Evolutionary conservation across 495 filamentous ascomycete species (phyloP).

Genomic region (Penicillium chermesinum): DNA sequence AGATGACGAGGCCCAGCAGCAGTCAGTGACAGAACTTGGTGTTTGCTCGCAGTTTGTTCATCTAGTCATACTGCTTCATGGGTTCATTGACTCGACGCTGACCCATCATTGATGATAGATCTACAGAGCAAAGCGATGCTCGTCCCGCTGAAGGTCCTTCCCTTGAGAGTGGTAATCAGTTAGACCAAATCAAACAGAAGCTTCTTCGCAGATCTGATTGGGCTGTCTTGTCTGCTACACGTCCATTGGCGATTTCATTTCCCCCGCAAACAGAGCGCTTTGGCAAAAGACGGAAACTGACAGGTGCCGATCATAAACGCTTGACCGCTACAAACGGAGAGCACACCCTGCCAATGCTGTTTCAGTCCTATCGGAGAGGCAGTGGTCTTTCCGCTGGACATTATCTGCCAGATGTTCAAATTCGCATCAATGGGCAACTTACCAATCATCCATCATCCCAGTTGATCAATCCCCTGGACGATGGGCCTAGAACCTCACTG

Average conservation of each 20-base stretch:
- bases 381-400: conserved; percentile 4
- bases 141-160: neutral
- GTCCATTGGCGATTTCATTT: conserved; percentile 32
- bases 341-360: neutral
- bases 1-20: conserved; percentile 1
- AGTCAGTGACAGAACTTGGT: conserved; percentile 12
- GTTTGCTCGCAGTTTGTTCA: neutral
- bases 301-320: conserved; percentile 26
- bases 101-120: neutral
- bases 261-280: conserved; percentile 27
- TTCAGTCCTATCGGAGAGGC: conserved; percentile 2
- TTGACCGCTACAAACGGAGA: conserved; percentile 11
- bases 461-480: conserved; percentile 30
- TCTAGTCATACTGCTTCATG: neutral
- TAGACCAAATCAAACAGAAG: conserved; percentile 26
- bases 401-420: conserved; percentile 16
- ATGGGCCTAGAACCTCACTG: conserved; percentile 8
- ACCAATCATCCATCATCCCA: conserved; percentile 24
- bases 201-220: conserved; percentile 35
- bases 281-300: conserved; percentile 36
- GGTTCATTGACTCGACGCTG: no score
- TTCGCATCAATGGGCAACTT: conserved; percentile 25
- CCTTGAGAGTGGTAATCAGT: neutral
- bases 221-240: conserved; percentile 29
- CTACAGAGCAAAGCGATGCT: neutral